These are phyloP conservation scores for Oryza australiensis DNA, from an alignment of 176 grass and related monocot genomes.

Conservation along the genomic window DNA sequence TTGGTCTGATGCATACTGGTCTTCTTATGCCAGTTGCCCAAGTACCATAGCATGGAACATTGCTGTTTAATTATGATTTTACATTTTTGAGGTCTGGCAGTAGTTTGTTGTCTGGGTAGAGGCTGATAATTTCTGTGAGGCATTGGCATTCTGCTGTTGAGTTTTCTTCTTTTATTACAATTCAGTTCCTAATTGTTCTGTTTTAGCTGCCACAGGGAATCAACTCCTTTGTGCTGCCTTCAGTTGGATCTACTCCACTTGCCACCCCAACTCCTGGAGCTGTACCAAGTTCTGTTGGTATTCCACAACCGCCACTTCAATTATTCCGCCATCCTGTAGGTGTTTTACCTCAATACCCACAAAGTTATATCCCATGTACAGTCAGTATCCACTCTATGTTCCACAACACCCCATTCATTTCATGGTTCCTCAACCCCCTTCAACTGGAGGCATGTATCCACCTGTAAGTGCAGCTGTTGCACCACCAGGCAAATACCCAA, in stretches of 20 bases:
- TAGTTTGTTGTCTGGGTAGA: constrained; percentile 3
- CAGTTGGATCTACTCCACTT: constrained; percentile 56
- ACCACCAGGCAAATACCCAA: constrained; percentile 57
- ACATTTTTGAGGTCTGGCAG: not conserved
- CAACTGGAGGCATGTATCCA: constrained; percentile 64
- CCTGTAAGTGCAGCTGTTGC: constrained; percentile 55
- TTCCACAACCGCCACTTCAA: constrained; percentile 72
- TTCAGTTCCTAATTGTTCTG: not conserved
- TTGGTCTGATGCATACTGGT: not conserved
- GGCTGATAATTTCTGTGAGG: not conserved
- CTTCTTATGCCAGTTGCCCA: not conserved
- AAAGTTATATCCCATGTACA: constrained; percentile 73
- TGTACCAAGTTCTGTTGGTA: constrained; percentile 62
- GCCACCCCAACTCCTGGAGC: constrained; percentile 50
- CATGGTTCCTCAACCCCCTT: constrained; percentile 72
- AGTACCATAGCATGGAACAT: not conserved
- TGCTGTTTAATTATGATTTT: not conserved
- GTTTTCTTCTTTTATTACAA: not conserved
- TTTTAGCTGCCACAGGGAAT: constrained; percentile 49
- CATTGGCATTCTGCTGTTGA: not conserved
- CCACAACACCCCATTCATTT: constrained; percentile 65
- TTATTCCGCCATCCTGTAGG: constrained; percentile 71
- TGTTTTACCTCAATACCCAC: constrained; percentile 71
- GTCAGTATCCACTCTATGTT: constrained; percentile 80
- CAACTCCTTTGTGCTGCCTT: constrained; percentile 44